Conservation (phyloP, 2,329 filamentous ascomycete genomes). For the Neocatenulostroma microsporum region DNA sequence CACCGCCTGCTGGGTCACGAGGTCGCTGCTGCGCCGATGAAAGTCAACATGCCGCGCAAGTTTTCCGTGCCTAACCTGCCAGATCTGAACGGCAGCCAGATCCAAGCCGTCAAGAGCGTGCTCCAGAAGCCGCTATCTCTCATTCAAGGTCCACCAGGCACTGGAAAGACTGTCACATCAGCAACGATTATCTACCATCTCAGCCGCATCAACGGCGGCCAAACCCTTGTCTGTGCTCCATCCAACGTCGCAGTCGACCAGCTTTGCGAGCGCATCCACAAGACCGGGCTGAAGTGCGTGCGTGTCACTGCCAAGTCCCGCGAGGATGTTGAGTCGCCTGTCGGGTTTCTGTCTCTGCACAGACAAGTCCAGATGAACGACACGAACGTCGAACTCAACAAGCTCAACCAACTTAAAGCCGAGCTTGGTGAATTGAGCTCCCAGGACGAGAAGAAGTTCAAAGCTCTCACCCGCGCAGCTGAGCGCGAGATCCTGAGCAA, state of each 20-base stretch:
- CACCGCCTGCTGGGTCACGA: slow-evolving; percentile 93
- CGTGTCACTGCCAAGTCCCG: slow-evolving; percentile 95
- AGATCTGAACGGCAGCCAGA: slow-evolving; percentile 90
- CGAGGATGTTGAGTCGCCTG: slow-evolving; percentile 97
- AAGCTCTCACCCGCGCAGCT: slow-evolving; percentile 84
- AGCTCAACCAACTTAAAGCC: slow-evolving; percentile 85
- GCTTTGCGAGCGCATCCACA: slow-evolving; percentile 92
- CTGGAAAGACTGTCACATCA: slow-evolving; percentile 96
- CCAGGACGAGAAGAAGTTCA: slow-evolving; percentile 97
- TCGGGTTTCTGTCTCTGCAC: slow-evolving; percentile 89
- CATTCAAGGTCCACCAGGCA: slow-evolving; percentile 94
- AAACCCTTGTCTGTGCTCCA: slow-evolving; percentile 91
- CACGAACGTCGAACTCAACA: slow-evolving; percentile 85
- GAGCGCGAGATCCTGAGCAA: slow-evolving; percentile 93
- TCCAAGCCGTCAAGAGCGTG: slow-evolving; percentile 92
- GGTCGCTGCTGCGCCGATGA: slow-evolving; percentile 89
- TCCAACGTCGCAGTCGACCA: slow-evolving; percentile 99
- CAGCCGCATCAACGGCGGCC: slow-evolving; percentile 87
- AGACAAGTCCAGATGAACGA: slow-evolving; percentile 96
- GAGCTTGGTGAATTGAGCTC: slow-evolving; percentile 87
- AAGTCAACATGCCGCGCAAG: slow-evolving; percentile 90
- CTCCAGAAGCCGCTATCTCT: slow-evolving; percentile 87
- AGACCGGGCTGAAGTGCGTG: slow-evolving; percentile 90
- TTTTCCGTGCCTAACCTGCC: slow-evolving; percentile 92
- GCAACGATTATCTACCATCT: slow-evolving; percentile 98